A percentile compares a stretch with the other conserved stretches of the same genome.
phyloP scores from a whole-genome alignment of 805 yeast genomes.

The Yamadazyma tumulicola region DNA sequence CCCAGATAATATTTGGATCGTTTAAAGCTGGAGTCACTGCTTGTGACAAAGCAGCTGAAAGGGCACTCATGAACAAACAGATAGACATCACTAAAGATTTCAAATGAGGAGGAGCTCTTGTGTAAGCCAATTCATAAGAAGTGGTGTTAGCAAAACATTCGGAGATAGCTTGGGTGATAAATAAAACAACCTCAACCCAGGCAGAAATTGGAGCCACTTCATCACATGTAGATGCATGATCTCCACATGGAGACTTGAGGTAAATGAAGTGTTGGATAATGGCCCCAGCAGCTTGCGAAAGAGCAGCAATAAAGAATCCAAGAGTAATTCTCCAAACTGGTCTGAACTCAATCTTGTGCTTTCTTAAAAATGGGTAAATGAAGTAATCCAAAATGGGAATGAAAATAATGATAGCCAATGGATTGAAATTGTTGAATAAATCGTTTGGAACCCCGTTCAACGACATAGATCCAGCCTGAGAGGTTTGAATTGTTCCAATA shows the following conservation, averaged over 20 bases:
- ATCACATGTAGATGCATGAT: conserved; percentile 37
- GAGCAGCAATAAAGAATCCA: conserved; percentile 47
- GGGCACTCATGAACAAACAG: conserved; percentile 41
- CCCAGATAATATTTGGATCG: conserved; percentile 41
- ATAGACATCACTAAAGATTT: conserved; percentile 49
- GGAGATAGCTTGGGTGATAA: conserved; percentile 35
- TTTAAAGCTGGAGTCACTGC: conserved; percentile 39
- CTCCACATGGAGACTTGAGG: conserved; percentile 50
- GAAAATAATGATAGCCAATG: conserved; percentile 48
- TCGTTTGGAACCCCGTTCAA: conserved; percentile 54
- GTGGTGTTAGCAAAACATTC: conserved; percentile 53
- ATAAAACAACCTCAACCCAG: conserved; percentile 13
- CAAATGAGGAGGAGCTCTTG: conserved; percentile 48
- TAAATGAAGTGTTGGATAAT: conserved; percentile 47
- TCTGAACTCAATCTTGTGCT: conserved; percentile 34
- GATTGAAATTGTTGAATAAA: conserved; percentile 52
- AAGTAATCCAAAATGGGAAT: conserved; percentile 48
- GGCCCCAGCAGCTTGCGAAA: conserved; percentile 49
- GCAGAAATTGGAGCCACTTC: conserved; percentile 12
- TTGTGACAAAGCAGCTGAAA: conserved; percentile 47
- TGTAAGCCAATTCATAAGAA: conserved; percentile 52
- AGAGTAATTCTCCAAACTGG: conserved; percentile 44
- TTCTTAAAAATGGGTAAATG: conserved; percentile 47
- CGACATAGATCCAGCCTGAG: conserved; percentile 54
- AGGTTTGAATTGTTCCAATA: conserved; percentile 45